Evolutionary conservation across 768 basidiomycete genomes (phyloP).

Genomic region (Polyporus arcularius): DNA sequence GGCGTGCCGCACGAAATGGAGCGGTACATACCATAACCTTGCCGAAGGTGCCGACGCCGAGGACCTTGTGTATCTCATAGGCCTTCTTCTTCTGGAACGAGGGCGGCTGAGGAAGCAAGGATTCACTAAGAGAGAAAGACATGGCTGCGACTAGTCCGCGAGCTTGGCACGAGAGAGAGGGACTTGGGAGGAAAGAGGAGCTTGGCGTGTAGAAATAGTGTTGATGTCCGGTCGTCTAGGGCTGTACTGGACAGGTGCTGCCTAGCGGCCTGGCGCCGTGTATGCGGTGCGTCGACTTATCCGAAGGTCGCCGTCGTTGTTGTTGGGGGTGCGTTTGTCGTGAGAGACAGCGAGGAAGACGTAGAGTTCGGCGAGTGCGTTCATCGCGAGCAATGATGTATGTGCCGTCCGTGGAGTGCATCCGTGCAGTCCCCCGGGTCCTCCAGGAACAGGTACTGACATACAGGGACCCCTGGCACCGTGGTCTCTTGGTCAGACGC

Average conservation of each 20-base stretch:
- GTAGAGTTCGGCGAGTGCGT: too few relatives aligned
- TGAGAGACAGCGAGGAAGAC: too few relatives aligned
- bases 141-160: conserved; percentile 1
- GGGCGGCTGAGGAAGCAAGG: conserved; percentile 76
- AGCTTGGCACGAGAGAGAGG: not conserved
- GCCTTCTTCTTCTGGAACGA: conserved; percentile 86
- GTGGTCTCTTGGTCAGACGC: too few relatives aligned
- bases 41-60: conserved; percentile 88
- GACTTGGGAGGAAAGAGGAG: not conserved
- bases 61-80: conserved; percentile 69
- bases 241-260: not conserved
- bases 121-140: conserved; percentile 17
- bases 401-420: too few relatives aligned
- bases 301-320: too few relatives aligned
- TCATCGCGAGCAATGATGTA: too few relatives aligned
- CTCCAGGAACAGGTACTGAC: too few relatives aligned
- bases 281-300: too few relatives aligned
- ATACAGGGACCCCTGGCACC: too few relatives aligned
- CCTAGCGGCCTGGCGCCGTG: too few relatives aligned
- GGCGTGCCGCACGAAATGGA: not conserved
- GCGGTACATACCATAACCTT: conserved; percentile 73
- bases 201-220: not conserved
- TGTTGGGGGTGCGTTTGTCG: too few relatives aligned
- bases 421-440: too few relatives aligned
- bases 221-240: not conserved